phyloP scores from a whole-genome alignment of 139 green algal species.

The Coelastrella sp. region DNA sequence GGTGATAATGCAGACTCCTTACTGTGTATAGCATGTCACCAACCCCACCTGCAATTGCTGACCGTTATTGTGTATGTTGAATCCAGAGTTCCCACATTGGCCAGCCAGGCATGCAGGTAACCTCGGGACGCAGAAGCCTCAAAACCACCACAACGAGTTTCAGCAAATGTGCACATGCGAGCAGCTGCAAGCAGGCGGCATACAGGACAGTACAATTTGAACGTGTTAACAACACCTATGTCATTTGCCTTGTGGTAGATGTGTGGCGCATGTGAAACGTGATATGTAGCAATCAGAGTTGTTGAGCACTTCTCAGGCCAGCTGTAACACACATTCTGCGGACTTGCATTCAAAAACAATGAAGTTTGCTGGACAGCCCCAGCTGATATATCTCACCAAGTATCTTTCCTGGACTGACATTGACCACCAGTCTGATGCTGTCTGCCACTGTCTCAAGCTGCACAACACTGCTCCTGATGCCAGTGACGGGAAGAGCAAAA shows the following conservation, averaged over 20 bases:
- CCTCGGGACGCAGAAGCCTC: constrained; percentile 68
- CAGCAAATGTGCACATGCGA: constrained; percentile 37
- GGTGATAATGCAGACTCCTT: neutral
- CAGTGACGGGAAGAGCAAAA: constrained; percentile 73
- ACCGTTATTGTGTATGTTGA: constrained; percentile 70
- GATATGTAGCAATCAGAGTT: too few relatives aligned
- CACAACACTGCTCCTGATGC: constrained; percentile 71
- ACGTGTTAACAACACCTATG: too few relatives aligned
- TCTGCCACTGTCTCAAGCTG: constrained; percentile 74
- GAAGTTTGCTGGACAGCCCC: too few relatives aligned
- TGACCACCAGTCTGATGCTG: constrained; percentile 69
- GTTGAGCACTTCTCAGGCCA: too few relatives aligned
- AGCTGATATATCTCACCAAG: neutral
- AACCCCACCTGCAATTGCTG: constrained; percentile 59
- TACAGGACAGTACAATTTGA: neutral
- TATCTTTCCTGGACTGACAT: constrained; percentile 75
- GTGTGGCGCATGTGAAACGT: too few relatives aligned
- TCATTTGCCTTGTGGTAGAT: too few relatives aligned
- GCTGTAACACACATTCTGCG: neutral
- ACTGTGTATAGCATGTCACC: neutral
- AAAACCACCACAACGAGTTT: constrained; percentile 76
- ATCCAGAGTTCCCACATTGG: constrained; percentile 67
- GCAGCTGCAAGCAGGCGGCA: constrained; percentile 10
- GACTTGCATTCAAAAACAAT: neutral
- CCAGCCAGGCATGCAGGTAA: constrained; percentile 69